These are phyloP conservation scores for Solanum hybrid DNA, from an alignment of 305 asterid genomes.

Conservation along the genomic window DNA sequence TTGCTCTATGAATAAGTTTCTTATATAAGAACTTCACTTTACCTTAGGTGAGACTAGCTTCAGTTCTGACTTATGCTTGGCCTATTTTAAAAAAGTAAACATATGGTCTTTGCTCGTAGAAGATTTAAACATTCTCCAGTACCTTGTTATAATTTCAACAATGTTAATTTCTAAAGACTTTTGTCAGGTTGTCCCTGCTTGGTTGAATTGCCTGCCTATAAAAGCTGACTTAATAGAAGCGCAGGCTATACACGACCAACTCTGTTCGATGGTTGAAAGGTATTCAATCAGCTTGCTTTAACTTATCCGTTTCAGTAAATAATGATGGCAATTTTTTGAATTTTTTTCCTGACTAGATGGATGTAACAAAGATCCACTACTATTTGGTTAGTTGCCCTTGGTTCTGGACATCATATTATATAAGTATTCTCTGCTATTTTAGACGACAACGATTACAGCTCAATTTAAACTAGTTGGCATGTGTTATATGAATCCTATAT, in stretches of 20 bases:
- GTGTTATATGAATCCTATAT: neutral
- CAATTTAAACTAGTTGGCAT: neutral
- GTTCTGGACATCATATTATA: neutral
- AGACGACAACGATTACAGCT: neutral
- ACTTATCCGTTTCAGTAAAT: neutral
- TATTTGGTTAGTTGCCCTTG: neutral
- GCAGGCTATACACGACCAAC: neutral
- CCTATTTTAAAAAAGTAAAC: neutral
- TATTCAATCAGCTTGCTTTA: neutral
- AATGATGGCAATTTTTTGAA: neutral
- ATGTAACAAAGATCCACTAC: neutral
- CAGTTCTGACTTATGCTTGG: neutral
- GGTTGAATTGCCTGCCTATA: constrained; percentile 86
- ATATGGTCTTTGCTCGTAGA: neutral
- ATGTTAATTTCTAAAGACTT: neutral
- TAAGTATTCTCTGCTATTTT: neutral
- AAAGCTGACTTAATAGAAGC: neutral
- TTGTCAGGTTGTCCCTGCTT: constrained; percentile 73
- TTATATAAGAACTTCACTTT: neutral
- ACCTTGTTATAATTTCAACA: neutral
- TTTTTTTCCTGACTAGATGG: neutral
- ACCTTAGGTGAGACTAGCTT: neutral
- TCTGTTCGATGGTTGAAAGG: neutral
- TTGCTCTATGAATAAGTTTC: neutral
- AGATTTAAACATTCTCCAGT: neutral